Evolutionary conservation across 495 filamentous ascomycete species (phyloP).

Genomic region (Clohesyomyces aquaticus): DNA sequence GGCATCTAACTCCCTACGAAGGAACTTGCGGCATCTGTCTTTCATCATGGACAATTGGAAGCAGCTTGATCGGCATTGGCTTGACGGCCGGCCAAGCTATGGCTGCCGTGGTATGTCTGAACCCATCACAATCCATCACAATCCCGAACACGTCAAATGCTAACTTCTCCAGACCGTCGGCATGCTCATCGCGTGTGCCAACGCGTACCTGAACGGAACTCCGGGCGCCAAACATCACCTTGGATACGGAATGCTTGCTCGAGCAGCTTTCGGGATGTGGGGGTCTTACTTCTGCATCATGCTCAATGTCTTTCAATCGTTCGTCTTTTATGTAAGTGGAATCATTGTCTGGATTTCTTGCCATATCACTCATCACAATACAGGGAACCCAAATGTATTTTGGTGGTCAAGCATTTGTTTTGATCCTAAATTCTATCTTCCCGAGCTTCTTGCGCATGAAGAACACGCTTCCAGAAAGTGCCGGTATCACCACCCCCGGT

Average conservation of each 20-base stretch:
- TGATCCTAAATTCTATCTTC: conserved; percentile 45
- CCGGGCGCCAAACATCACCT: conserved; percentile 12
- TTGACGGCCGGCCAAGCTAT: conserved; percentile 5
- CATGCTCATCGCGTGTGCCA: conserved; percentile 8
- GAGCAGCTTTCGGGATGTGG: conserved; percentile 13
- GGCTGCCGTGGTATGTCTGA: not conserved
- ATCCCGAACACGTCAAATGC: not conserved
- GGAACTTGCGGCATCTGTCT: conserved; percentile 16
- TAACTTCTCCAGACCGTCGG: conserved; percentile 1
- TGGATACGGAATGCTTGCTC: conserved; percentile 15
- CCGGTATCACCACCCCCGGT: conserved; percentile 41
- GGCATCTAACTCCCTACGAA: not conserved
- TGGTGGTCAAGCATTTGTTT: conserved; percentile 41
- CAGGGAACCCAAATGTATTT: conserved; percentile 37
- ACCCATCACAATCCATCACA: too few species aligned
- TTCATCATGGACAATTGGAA: conserved; percentile 13
- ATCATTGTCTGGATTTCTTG: not conserved
- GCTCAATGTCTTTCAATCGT: conserved; percentile 13
- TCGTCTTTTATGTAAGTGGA: conserved; percentile 12
- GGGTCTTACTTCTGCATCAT: conserved; percentile 18
- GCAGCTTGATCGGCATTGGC: conserved; percentile 11
- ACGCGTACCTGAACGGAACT: conserved; percentile 8
- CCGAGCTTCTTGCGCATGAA: conserved; percentile 43
- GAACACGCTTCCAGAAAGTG: conserved; percentile 42
- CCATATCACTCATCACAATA: not conserved